Base-by-base conservation (phyloP, 192 early-diverging fungal species). In the Coemansia sp. region DNA sequence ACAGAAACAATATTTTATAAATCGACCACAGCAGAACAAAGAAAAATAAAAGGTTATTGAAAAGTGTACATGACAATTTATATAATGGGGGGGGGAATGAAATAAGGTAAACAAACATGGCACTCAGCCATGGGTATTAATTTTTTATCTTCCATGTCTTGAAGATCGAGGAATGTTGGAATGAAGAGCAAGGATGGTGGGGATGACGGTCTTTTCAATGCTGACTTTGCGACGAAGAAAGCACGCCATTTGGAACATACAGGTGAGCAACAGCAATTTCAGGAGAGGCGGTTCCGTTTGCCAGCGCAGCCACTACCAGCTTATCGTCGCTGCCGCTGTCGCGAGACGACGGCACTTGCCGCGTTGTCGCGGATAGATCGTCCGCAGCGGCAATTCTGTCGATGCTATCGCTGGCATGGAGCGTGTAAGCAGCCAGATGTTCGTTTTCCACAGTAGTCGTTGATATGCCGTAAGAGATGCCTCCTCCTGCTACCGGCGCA, bases 361-460 rank as follows among this genome's bases (percentile, higher is more conserved):
- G 57, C 14, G 57, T 59, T 14, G 57, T 59, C 39, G 57, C n/a
- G 39, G 57, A 59, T 12, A 59, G 39, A 59, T 59, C 57, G 16
- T 59, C 57, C 8, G 12, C 39, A 22, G 39, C 38, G 3, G 57
- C n/a, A 25, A 59, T 40, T 39, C 37, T 59, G 39, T 59, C 57
- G n/a, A 59, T 41, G 37, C 44, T 38, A 48, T 62, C 48, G 25
- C 67, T 32, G 37, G 64, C 71, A 55, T 81, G 74, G 43, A 81
- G 70, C 61, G 79, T 70, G 64, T 81, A 81, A 61, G 72, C 69
- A 44, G 67, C 74, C 68, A 76, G 40, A 39, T 62, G 49, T 7
- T 49, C 63, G 54, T 25, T 45, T 51, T 67, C 79, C 0, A 55
- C 61, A 9, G 63, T 43, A 9, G 72, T 61, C 0, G 60, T 43